Evolutionary conservation across 352 stramenopile genomes (phyloP).

Genomic region (Elongisporangium senticosum): DNA sequence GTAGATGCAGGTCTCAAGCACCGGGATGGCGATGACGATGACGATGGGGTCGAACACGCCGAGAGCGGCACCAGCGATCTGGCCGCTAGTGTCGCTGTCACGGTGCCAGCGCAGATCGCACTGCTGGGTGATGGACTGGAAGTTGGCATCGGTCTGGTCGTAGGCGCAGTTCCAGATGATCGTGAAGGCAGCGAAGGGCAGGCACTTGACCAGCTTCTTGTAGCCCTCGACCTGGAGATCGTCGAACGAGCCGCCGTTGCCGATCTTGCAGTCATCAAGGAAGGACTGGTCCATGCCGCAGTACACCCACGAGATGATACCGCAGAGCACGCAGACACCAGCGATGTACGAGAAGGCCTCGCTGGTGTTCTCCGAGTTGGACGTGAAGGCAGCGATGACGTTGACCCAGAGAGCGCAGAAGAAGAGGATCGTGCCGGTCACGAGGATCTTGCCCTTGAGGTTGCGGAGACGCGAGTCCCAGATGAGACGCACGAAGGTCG

Average conservation of each 20-base stretch:
- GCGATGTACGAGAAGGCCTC: slow-evolving; percentile 35
- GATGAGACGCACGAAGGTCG: slow-evolving; percentile 27
- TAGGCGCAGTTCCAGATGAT: slow-evolving; percentile 53
- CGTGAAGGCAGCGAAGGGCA: slow-evolving; percentile 45
- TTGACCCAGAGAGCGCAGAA: slow-evolving; percentile 35
- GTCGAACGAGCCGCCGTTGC: slow-evolving; percentile 26
- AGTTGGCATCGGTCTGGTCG: slow-evolving; percentile 55
- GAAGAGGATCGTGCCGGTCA: slow-evolving; percentile 21
- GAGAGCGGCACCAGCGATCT: slow-evolving; percentile 38
- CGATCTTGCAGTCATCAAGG: slow-evolving; percentile 29
- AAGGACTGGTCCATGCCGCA: slow-evolving; percentile 32
- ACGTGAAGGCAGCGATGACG: slow-evolving; percentile 36
- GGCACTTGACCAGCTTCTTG: slow-evolving; percentile 36
- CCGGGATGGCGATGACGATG: slow-evolving; percentile 31
- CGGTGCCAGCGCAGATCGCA: slow-evolving; percentile 35
- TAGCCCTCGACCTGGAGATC: slow-evolving; percentile 32
- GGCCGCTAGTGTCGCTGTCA: slow-evolving; percentile 16
- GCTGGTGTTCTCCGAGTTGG: slow-evolving; percentile 13
- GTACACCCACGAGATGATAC: slow-evolving; percentile 35
- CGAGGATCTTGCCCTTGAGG: slow-evolving; percentile 18
- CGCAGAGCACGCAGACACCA: slow-evolving; percentile 22
- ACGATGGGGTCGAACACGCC: slow-evolving; percentile 35
- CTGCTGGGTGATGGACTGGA: slow-evolving; percentile 57
- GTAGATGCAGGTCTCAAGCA: slow-evolving; percentile 31
- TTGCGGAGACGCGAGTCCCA: slow-evolving; percentile 16